Conservation (phyloP, 805 yeast genomes). For the Saturnispora zaruensis region DNA sequence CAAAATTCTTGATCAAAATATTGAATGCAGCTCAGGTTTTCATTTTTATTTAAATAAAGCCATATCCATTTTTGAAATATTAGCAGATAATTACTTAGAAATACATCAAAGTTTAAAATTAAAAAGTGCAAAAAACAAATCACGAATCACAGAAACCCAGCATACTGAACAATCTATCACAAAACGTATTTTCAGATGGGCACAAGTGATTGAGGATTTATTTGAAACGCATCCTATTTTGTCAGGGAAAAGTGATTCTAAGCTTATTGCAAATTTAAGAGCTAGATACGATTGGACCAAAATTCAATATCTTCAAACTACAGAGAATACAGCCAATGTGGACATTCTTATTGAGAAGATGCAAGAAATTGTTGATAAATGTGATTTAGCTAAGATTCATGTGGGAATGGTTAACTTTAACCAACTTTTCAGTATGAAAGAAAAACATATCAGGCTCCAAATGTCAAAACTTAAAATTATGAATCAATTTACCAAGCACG, state of each 20-base stretch:
- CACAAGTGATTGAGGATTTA: constrained; percentile 26
- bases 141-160: constrained; percentile 25
- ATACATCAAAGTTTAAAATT: constrained; percentile 20
- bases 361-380: constrained; percentile 18
- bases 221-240: constrained; percentile 11
- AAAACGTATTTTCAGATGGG: constrained; percentile 44
- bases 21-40: neutral
- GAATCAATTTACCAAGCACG: constrained; percentile 50
- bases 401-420: constrained; percentile 50
- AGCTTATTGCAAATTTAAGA: constrained; percentile 12
- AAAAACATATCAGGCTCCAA: constrained; percentile 46
- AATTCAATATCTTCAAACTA: constrained; percentile 35
- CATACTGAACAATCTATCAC: constrained; percentile 32
- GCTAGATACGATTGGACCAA: constrained; percentile 43
- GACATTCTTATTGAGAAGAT: constrained; percentile 29
- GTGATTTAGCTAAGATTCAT: constrained; percentile 19
- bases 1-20: neutral
- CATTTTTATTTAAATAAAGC: constrained; percentile 17
- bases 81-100: constrained; percentile 35
- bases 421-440: constrained; percentile 48
- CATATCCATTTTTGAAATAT: constrained; percentile 35
- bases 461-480: constrained; percentile 65
- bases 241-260: neutral
- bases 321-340: constrained; percentile 22
- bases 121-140: constrained; percentile 17